Evolutionary conservation across 495 filamentous ascomycete species (phyloP).

Genomic region (Annulohypoxylon bovei): DNA sequence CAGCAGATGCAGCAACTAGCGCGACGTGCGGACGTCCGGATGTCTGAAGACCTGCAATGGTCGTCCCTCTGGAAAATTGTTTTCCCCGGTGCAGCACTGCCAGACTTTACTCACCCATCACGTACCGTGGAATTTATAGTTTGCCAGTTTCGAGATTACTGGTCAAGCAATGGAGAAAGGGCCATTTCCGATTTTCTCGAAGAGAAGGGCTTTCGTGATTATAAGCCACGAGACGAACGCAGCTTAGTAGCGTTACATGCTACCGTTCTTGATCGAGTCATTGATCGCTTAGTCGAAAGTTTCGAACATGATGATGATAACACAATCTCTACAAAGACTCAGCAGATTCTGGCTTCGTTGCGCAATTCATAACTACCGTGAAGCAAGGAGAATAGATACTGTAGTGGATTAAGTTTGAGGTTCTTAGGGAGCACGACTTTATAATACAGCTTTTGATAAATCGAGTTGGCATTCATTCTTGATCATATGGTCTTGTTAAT

Average conservation of each 20-base stretch:
- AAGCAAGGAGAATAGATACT: too few relatives aligned
- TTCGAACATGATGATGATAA: not conserved
- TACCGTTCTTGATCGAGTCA: not conserved
- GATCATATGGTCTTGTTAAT: too few relatives aligned
- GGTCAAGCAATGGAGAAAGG: slow-evolving; percentile 28
- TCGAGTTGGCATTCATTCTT: too few relatives aligned
- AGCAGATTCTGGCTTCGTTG: slow-evolving; percentile 5
- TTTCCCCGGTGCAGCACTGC: slow-evolving; percentile 26
- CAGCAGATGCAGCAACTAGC: slow-evolving; percentile 34
- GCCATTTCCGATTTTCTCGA: slow-evolving; percentile 27
- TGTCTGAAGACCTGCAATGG: slow-evolving; percentile 27
- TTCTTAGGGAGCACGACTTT: too few relatives aligned
- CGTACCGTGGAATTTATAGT: slow-evolving; percentile 17
- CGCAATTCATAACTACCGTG: not conserved
- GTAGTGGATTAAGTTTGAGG: too few relatives aligned
- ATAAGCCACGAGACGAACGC: not conserved
- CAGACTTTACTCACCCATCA: not conserved
- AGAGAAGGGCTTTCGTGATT: not conserved
- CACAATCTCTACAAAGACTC: not conserved
- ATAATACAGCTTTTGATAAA: too few relatives aligned
- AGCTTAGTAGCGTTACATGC: not conserved
- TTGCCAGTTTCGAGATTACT: slow-evolving; percentile 31
- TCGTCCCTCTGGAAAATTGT: slow-evolving; percentile 34
- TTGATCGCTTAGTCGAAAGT: slow-evolving; percentile 10
- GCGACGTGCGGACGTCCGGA: not conserved